Conservation (phyloP, 805 yeast species). For the Novakomyces olei region DNA sequence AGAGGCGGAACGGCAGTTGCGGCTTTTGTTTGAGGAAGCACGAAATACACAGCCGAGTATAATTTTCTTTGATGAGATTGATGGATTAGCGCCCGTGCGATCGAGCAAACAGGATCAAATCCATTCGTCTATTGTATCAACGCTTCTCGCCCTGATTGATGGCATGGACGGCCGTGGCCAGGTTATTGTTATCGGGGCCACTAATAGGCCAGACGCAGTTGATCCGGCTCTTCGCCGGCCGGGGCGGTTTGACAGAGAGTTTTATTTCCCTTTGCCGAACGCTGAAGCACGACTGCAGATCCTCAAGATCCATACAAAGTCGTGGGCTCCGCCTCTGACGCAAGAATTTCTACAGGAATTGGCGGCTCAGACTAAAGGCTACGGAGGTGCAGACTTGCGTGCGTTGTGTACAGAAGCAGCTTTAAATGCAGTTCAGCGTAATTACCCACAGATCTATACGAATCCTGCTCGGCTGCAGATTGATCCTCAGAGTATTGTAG, state of each 20-base stretch:
- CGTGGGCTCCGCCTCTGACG: slow-evolving; percentile 62
- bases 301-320: slow-evolving; percentile 61
- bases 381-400: slow-evolving; percentile 91
- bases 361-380: slow-evolving; percentile 74
- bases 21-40: slow-evolving; percentile 86
- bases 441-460: slow-evolving; percentile 78
- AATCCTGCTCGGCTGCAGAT: slow-evolving; percentile 51
- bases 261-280: slow-evolving; percentile 87
- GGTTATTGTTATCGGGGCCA: slow-evolving; percentile 94
- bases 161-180: slow-evolving; percentile 99
- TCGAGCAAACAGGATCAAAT: slow-evolving; percentile 95
- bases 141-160: slow-evolving; percentile 87
- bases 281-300: slow-evolving; percentile 56
- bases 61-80: slow-evolving; percentile 92
- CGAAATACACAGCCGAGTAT: slow-evolving; percentile 87
- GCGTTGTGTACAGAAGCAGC: slow-evolving; percentile 95
- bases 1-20: slow-evolving; percentile 86
- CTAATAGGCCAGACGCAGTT: slow-evolving; percentile 93
- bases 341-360: slow-evolving; percentile 37
- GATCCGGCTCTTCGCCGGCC: slow-evolving; percentile 96
- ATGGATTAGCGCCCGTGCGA: slow-evolving; percentile 79
- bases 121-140: slow-evolving; percentile 91
- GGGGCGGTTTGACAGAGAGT: slow-evolving; percentile 91
- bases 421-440: slow-evolving; percentile 68
- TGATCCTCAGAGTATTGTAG: slow-evolving; percentile 47